phyloP scores from a whole-genome alignment of 305 asterid species.

The Andrographis paniculata region DNA sequence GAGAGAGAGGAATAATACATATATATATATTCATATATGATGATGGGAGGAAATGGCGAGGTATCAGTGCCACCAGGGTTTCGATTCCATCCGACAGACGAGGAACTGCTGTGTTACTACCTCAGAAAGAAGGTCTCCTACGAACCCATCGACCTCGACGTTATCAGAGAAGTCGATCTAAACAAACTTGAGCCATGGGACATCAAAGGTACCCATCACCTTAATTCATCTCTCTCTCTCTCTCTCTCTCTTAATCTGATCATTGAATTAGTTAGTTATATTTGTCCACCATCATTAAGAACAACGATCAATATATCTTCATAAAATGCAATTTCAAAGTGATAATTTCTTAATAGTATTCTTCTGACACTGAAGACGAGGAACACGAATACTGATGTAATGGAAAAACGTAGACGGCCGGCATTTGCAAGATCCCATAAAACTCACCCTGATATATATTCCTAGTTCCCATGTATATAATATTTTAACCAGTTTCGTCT shows the following conservation, averaged over 20 bases:
- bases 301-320: too few species aligned
- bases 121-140: slow-evolving; percentile 70
- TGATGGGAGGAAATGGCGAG: slow-evolving; percentile 36
- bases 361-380: too few species aligned
- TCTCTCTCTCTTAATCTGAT: too few species aligned
- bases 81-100: slow-evolving; percentile 83
- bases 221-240: too few species aligned
- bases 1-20: too few species aligned
- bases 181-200: slow-evolving; percentile 95
- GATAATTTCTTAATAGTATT: too few species aligned
- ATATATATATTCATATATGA: slow-evolving; percentile 6
- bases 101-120: slow-evolving; percentile 66
- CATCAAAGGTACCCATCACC: slow-evolving; percentile 51
- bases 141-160: slow-evolving; percentile 71
- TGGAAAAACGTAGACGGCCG: too few species aligned
- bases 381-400: too few species aligned
- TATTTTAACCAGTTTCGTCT: neutral
- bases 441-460: slow-evolving; percentile 6
- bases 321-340: too few species aligned
- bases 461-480: neutral
- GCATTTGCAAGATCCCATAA: slow-evolving; percentile 36
- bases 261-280: too few species aligned
- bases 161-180: slow-evolving; percentile 73
- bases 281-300: too few species aligned
- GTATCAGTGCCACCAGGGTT: slow-evolving; percentile 76